Conservation (phyloP, 2,329 filamentous ascomycete genomes). For the Aspergillus sp. region DNA sequence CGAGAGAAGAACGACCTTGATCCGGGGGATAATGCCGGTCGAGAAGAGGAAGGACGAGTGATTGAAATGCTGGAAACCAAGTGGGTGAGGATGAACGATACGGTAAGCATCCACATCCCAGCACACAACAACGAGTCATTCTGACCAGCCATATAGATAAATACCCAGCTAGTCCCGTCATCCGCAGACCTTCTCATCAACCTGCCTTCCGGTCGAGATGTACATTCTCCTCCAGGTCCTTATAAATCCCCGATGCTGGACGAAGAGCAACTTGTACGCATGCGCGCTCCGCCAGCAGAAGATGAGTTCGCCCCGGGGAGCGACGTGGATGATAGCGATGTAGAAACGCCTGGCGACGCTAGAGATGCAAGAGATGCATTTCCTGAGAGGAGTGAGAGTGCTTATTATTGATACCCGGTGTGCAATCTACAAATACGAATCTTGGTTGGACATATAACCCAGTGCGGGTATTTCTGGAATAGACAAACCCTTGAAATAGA, state of each 20-base stretch:
- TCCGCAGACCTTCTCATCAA: slow-evolving; percentile 62
- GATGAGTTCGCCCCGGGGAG: slow-evolving; percentile 31
- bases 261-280: slow-evolving; percentile 50
- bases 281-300: slow-evolving; percentile 51
- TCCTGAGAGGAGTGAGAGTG: slow-evolving; percentile 27
- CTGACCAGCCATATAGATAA: slow-evolving; percentile 49
- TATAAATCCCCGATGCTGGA: slow-evolving; percentile 61
- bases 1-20: slow-evolving; percentile 26
- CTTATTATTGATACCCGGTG: slow-evolving; percentile 25
- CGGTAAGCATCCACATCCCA: slow-evolving; percentile 46
- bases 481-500: background rate
- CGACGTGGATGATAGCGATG: slow-evolving; percentile 42
- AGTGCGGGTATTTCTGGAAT: background rate
- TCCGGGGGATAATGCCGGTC: slow-evolving; percentile 68
- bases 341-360: slow-evolving; percentile 15
- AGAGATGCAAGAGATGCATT: slow-evolving; percentile 25
- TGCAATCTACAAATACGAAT: no score
- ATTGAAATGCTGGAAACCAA: slow-evolving; percentile 80
- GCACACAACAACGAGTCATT: slow-evolving; percentile 2
- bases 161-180: slow-evolving; percentile 68
- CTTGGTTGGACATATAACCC: background rate
- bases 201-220: slow-evolving; percentile 82
- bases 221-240: slow-evolving; percentile 58
- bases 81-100: slow-evolving; percentile 90
- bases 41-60: slow-evolving; percentile 73